A percentile compares a stretch with the other conserved stretches of the same genome.
Conservation (phyloP, 2,329 filamentous ascomycete genomes). For the Stemphylium beticola region DNA sequence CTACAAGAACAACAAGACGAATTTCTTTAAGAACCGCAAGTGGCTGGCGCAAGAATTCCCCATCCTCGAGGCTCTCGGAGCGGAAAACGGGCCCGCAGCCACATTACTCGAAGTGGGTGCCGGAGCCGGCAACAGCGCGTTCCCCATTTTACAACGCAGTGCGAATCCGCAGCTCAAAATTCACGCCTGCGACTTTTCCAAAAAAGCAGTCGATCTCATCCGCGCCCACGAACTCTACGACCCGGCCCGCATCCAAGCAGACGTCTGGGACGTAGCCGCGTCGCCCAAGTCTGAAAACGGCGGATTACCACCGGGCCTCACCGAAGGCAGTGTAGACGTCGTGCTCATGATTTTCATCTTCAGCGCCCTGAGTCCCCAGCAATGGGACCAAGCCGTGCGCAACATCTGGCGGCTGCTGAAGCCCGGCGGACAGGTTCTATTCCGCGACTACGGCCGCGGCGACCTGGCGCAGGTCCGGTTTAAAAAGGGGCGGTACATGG, state of each 20-base stretch:
- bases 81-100: conserved; percentile 70
- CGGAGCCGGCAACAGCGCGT: conserved; percentile 94
- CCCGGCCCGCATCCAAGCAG: conserved; percentile 74
- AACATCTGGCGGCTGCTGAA: conserved; percentile 87
- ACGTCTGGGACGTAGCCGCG: conserved; percentile 88
- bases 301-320: conserved; percentile 75
- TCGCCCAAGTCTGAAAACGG: conserved; percentile 54
- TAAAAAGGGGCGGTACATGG: conserved; percentile 91
- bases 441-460: conserved; percentile 94
- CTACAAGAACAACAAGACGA: conserved; percentile 95
- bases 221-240: conserved; percentile 79
- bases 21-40: conserved; percentile 99
- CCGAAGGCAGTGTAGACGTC: conserved; percentile 83
- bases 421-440: conserved; percentile 90
- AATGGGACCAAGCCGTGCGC: conserved; percentile 81
- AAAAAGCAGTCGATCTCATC: conserved; percentile 93
- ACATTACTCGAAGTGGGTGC: conserved; percentile 89
- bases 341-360: conserved; percentile 98
- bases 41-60: conserved; percentile 98
- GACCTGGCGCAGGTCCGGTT: conserved; percentile 97
- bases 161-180: conserved; percentile 81
- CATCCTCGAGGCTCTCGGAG: conserved; percentile 76
- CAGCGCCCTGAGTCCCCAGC: conserved; percentile 81
- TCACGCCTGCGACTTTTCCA: conserved; percentile 95
- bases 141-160: conserved; percentile 85